These are phyloP conservation scores for Suillus alpinus DNA, from an alignment of 768 basidiomycete genomes.

Conservation along the genomic window DNA sequence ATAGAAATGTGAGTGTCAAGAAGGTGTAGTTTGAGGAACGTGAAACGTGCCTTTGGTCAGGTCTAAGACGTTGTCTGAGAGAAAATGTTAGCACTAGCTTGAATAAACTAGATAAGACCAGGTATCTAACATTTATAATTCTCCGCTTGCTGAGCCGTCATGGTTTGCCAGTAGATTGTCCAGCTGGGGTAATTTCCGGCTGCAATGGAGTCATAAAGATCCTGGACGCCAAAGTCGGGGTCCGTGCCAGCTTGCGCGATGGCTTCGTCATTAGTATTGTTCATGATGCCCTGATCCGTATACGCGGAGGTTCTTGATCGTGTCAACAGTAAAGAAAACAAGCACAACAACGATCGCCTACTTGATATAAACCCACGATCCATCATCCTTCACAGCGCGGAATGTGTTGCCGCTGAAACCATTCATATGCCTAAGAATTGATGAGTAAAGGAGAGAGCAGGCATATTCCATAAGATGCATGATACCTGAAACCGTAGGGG, in stretches of 20 bases:
- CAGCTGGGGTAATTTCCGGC: slow-evolving; percentile 51
- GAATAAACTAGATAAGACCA: not conserved
- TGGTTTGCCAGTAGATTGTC: slow-evolving; percentile 55
- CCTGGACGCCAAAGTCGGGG: slow-evolving; percentile 53
- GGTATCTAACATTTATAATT: slow-evolving; percentile 34
- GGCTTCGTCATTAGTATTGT: slow-evolving; percentile 36
- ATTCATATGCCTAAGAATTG: slow-evolving; percentile 37
- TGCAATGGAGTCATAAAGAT: slow-evolving; percentile 55
- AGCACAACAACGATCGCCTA: slow-evolving; percentile 18
- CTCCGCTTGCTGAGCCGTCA: slow-evolving; percentile 52
- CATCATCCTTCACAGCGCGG: slow-evolving; percentile 42
- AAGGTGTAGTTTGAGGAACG: not conserved
- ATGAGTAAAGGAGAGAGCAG: not conserved
- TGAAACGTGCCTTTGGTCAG: slow-evolving; percentile 39
- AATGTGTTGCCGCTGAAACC: slow-evolving; percentile 52
- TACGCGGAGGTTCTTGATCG: slow-evolving; percentile 10
- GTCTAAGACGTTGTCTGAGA: slow-evolving; percentile 47
- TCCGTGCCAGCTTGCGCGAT: slow-evolving; percentile 38
- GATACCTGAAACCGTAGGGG: slow-evolving; percentile 42
- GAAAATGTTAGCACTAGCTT: not conserved
- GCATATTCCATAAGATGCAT: slow-evolving; percentile 5
- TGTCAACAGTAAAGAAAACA: slow-evolving; percentile 11
- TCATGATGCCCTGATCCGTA: slow-evolving; percentile 38
- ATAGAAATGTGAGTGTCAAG: not conserved
- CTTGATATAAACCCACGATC: slow-evolving; percentile 55